phyloP scores from a whole-genome alignment of 306 rosid genomes.

The Boehmeria nivea region DNA sequence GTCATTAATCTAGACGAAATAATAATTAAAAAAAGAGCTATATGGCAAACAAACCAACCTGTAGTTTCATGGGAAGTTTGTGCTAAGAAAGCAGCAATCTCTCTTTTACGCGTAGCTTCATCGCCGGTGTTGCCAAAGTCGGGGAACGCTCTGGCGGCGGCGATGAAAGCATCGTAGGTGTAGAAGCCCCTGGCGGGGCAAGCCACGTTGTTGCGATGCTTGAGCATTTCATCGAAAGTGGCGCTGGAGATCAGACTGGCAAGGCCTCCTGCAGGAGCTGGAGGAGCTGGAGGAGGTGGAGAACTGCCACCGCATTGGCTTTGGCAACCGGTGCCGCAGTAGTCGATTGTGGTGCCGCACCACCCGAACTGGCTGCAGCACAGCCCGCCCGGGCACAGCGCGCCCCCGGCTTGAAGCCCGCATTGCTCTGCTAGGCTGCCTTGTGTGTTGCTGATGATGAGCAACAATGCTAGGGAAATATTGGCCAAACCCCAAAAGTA shows the following conservation, averaged over 20 bases:
- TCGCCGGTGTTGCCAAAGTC: slow-evolving; percentile 55
- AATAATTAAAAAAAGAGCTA: no score
- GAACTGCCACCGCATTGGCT: slow-evolving; percentile 33
- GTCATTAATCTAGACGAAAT: no score
- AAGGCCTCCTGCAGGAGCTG: slow-evolving; percentile 28
- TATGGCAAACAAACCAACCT: no score
- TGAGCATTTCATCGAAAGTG: slow-evolving; percentile 40
- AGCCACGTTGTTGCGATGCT: slow-evolving; percentile 39
- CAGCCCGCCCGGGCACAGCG: slow-evolving; percentile 30
- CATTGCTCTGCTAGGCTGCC: slow-evolving; percentile 21
- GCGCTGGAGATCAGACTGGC: slow-evolving; percentile 16
- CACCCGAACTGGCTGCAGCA: slow-evolving; percentile 56
- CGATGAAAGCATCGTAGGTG: slow-evolving; percentile 44
- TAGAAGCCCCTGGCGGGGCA: slow-evolving; percentile 42
- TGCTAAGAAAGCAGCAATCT: slow-evolving; percentile 66
- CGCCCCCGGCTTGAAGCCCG: slow-evolving; percentile 34
- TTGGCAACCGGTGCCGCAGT: slow-evolving; percentile 37
- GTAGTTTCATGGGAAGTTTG: slow-evolving; percentile 71
- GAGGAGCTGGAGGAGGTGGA: no score
- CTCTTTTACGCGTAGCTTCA: slow-evolving; percentile 35
- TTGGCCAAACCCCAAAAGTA: neutral
- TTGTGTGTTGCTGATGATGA: neutral
- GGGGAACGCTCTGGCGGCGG: slow-evolving; percentile 39
- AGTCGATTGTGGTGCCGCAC: slow-evolving; percentile 27
- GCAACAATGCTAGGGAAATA: neutral